Conservation (phyloP, 2,329 filamentous ascomycete genomes). For the Simplicillium sp. region DNA sequence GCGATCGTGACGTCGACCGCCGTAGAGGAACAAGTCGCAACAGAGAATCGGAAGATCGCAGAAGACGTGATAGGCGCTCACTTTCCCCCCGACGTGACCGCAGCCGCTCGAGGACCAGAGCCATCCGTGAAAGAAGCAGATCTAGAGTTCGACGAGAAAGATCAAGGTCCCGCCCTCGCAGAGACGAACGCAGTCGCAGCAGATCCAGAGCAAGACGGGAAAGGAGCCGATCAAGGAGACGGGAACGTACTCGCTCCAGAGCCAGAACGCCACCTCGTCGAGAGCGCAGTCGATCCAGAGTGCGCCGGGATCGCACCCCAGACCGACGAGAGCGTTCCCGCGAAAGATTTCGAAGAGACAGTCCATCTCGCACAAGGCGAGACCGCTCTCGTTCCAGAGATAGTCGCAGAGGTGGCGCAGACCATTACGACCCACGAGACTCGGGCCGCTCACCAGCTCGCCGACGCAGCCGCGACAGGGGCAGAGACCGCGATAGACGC, state of each 20-base stretch:
- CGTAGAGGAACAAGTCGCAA: constrained; percentile 14
- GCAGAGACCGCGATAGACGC: constrained; percentile 14
- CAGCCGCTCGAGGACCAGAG: constrained; percentile 20
- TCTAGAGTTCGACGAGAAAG: constrained; percentile 26
- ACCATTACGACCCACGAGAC: constrained; percentile 23
- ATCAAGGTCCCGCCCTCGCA: constrained; percentile 26
- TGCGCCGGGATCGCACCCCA: too few species aligned
- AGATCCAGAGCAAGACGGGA: constrained; percentile 22
- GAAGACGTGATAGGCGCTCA: constrained; percentile 25
- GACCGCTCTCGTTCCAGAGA: constrained; percentile 16
- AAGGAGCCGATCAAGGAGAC: constrained; percentile 23
- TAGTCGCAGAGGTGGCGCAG: constrained; percentile 12
- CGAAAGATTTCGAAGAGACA: constrained; percentile 20
- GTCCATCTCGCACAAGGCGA: constrained; percentile 19
- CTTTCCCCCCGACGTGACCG: constrained; percentile 26
- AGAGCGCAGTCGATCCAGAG: constrained; percentile 20
- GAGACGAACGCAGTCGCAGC: constrained; percentile 25
- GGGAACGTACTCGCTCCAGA: constrained; percentile 28
- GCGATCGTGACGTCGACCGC: constrained; percentile 23
- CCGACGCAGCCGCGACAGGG: constrained; percentile 16
- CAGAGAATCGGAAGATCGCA: constrained; percentile 18
- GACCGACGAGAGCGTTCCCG: constrained; percentile 17
- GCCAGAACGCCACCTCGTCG: constrained; percentile 15
- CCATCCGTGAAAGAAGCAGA: constrained; percentile 26
- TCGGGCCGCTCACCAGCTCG: constrained; percentile 9